Conservation (phyloP, 768 basidiomycete genomes). For the Termitomyces sp. region DNA sequence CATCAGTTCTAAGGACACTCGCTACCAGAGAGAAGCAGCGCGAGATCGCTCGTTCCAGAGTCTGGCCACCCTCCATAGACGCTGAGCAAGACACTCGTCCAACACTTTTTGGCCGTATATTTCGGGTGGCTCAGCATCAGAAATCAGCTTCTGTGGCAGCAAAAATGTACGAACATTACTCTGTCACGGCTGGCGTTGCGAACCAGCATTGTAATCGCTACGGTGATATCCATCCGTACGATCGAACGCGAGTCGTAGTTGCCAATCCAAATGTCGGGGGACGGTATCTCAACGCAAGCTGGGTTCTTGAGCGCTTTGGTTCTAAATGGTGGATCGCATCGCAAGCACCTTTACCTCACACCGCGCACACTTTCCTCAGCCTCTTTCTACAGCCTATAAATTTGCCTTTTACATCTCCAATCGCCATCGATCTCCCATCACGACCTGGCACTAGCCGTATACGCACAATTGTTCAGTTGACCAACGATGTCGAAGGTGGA, state of each 20-base stretch:
- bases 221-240: slow-evolving; percentile 70
- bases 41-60: slow-evolving; percentile 6
- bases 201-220: slow-evolving; percentile 65
- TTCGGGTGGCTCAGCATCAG: neutral
- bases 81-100: neutral
- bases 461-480: slow-evolving; percentile 80
- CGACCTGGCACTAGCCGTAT: slow-evolving; percentile 36
- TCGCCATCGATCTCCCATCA: slow-evolving; percentile 3
- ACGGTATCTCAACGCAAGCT: slow-evolving; percentile 80
- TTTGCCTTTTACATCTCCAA: slow-evolving; percentile 26
- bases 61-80: neutral
- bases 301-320: slow-evolving; percentile 74
- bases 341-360: slow-evolving; percentile 72
- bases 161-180: slow-evolving; percentile 42
- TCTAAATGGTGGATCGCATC: slow-evolving; percentile 83
- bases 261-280: slow-evolving; percentile 20
- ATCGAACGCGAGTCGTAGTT: slow-evolving; percentile 67
- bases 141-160: neutral
- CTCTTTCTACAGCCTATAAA: slow-evolving; percentile 50
- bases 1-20: slow-evolving; percentile 6
- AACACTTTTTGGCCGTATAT: neutral
- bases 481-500: slow-evolving; percentile 65
- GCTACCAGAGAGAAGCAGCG: slow-evolving; percentile 13
- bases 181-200: slow-evolving; percentile 45
- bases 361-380: slow-evolving; percentile 75